phyloP scores from a whole-genome alignment of 257 asterid species.

The Henckelia pumila region DNA sequence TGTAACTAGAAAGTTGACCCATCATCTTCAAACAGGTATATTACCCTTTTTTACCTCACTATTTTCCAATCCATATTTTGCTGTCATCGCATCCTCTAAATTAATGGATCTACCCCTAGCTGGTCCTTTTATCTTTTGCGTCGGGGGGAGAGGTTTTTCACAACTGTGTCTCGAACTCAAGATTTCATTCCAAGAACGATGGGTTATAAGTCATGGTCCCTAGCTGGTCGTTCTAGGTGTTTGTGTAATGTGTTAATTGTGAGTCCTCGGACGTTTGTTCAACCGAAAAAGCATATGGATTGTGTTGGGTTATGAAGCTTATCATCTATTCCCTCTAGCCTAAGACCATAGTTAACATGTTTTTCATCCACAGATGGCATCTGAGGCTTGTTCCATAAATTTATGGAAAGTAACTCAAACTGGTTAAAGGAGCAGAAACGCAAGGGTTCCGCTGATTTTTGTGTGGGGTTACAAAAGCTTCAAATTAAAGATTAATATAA shows the following conservation, averaged over 20 bases:
- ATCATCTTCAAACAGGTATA: not conserved
- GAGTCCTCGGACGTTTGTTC: not conserved
- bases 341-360: not conserved
- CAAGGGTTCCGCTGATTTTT: not conserved
- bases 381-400: not conserved
- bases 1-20: slow-evolving; percentile 18
- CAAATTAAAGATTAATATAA: not conserved
- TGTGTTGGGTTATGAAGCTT: not conserved
- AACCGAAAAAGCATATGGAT: not conserved
- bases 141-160: not conserved
- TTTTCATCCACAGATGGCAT: not conserved
- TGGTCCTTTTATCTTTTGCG: no score
- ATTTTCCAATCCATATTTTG: not conserved
- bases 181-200: not conserved
- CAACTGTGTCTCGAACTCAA: no score
- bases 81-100: not conserved
- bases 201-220: not conserved
- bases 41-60: not conserved
- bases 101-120: no score
- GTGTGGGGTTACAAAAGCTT: not conserved
- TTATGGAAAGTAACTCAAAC: not conserved
- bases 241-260: not conserved
- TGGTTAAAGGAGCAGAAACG: not conserved
- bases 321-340: not conserved
- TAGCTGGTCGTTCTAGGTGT: not conserved